These are phyloP conservation scores for Hypoxylon sp. DNA, from an alignment of 2,329 filamentous ascomycete genomes.

Conservation along the genomic window DNA sequence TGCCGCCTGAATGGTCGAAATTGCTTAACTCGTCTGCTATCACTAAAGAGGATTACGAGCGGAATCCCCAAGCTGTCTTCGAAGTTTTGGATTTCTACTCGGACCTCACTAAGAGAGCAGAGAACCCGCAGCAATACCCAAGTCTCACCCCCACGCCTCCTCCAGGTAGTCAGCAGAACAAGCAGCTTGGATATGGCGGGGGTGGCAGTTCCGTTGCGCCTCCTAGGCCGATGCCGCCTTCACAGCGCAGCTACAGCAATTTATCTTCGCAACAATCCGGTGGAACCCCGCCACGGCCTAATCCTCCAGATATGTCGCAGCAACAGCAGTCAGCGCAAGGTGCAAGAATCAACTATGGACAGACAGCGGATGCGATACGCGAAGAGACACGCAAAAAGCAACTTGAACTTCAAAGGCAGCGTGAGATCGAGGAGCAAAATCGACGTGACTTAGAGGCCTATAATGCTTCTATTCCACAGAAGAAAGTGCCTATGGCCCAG, in stretches of 20 bases:
- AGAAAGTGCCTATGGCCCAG: slow-evolving; percentile 83
- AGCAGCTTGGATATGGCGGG: slow-evolving; percentile 73
- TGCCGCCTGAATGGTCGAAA: slow-evolving; percentile 97
- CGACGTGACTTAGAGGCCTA: slow-evolving; percentile 87
- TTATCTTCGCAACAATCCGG: slow-evolving; percentile 57
- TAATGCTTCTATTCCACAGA: slow-evolving; percentile 89
- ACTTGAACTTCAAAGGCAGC: slow-evolving; percentile 70
- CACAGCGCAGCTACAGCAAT: slow-evolving; percentile 60
- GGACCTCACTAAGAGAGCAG: slow-evolving; percentile 81
- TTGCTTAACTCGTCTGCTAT: slow-evolving; percentile 95
- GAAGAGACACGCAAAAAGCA: slow-evolving; percentile 75
- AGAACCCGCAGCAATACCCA: slow-evolving; percentile 78
- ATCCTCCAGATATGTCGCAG: slow-evolving; percentile 60
- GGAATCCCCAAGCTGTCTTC: slow-evolving; percentile 89
- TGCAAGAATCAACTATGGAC: slow-evolving; percentile 67
- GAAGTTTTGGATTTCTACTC: slow-evolving; percentile 90
- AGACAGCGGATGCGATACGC: slow-evolving; percentile 64
- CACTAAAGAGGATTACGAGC: slow-evolving; percentile 98
- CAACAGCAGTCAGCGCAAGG: slow-evolving; percentile 72
- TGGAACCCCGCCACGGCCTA: slow-evolving; percentile 61
- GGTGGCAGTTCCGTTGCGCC: slow-evolving; percentile 74
- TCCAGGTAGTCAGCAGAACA: slow-evolving; percentile 68
- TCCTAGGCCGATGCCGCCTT: slow-evolving; percentile 75
- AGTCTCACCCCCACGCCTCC: slow-evolving; percentile 78
- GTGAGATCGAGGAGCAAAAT: slow-evolving; percentile 74